phyloP scores from a whole-genome alignment of 208 protist species.

The Wallacemonas sp. region DNA sequence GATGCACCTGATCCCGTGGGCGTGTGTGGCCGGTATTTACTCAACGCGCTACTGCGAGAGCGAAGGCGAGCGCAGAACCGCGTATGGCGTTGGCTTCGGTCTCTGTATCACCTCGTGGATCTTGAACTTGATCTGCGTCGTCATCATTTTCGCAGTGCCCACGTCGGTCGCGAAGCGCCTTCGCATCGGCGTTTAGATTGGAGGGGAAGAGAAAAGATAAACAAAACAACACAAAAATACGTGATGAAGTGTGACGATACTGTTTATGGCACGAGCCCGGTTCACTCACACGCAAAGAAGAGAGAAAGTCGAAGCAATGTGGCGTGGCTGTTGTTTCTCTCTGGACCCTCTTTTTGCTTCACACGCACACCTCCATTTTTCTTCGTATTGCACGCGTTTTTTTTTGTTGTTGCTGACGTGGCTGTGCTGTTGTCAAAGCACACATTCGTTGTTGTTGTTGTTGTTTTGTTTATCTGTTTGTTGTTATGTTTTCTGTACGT shows the following conservation, averaged over 20 bases:
- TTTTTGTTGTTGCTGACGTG: no score
- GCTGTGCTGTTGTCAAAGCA: no score
- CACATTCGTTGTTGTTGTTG: no score
- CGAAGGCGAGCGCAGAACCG: background rate
- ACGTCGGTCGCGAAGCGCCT: slow-evolving; percentile 1
- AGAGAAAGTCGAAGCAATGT: no score
- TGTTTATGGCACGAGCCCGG: no score
- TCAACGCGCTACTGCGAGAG: slow-evolving; percentile 24
- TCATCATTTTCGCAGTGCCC: slow-evolving; percentile 22
- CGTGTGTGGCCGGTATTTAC: slow-evolving; percentile 43
- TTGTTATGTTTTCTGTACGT: slow-evolving; percentile 12
- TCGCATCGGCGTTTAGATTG: background rate
- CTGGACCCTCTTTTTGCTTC: no score
- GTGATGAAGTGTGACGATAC: no score
- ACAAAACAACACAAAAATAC: no score
- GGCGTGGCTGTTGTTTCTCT: no score
- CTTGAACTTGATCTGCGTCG: slow-evolving; percentile 30
- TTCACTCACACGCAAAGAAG: no score
- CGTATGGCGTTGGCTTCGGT: slow-evolving; percentile 71
- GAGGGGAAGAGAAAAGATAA: background rate
- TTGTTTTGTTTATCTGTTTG: background rate
- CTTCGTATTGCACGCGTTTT: no score
- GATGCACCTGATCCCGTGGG: slow-evolving; percentile 57
- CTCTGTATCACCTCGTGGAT: slow-evolving; percentile 58
- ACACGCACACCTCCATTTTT: no score